These are phyloP conservation scores for maize (Zea mays) DNA, from an alignment of 176 grass and related monocot species.

Conservation along the genomic window DNA sequence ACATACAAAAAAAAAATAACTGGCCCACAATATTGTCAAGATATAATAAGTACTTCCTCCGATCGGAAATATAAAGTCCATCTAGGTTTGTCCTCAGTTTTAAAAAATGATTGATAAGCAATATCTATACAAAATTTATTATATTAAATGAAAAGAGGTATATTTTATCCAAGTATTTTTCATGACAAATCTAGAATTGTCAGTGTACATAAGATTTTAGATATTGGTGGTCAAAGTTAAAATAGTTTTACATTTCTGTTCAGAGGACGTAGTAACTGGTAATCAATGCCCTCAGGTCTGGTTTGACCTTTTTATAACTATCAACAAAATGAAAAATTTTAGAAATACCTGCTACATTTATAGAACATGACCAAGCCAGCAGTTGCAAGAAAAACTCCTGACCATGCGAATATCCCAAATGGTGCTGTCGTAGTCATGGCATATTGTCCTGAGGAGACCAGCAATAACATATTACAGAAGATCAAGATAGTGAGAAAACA, in stretches of 20 bases:
- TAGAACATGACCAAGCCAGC: constrained; percentile 90
- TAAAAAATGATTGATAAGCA: background rate
- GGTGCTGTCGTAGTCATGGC: constrained; percentile 49
- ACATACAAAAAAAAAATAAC: background rate
- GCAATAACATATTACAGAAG: constrained; percentile 19
- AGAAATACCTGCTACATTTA: constrained; percentile 95
- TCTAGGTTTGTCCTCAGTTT: background rate
- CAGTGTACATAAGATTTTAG: background rate
- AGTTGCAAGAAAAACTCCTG: constrained; percentile 80
- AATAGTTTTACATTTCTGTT: background rate
- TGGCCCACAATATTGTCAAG: constrained; percentile 23
- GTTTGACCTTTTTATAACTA: constrained; percentile 12
- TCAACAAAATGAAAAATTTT: background rate
- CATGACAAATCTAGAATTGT: background rate
- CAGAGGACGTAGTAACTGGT: background rate
- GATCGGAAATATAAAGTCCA: background rate
- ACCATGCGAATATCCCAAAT: constrained; percentile 86
- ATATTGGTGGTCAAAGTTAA: background rate
- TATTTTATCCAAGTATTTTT: background rate
- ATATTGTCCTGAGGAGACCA: constrained; percentile 61
- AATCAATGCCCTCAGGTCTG: background rate
- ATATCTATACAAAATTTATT: background rate
- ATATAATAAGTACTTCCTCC: background rate
- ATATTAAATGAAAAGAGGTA: background rate
- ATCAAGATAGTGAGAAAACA: constrained; percentile 12